phyloP scores from a whole-genome alignment of 2,329 filamentous ascomycete genomes.

The Reticulascus tulasneorum region DNA sequence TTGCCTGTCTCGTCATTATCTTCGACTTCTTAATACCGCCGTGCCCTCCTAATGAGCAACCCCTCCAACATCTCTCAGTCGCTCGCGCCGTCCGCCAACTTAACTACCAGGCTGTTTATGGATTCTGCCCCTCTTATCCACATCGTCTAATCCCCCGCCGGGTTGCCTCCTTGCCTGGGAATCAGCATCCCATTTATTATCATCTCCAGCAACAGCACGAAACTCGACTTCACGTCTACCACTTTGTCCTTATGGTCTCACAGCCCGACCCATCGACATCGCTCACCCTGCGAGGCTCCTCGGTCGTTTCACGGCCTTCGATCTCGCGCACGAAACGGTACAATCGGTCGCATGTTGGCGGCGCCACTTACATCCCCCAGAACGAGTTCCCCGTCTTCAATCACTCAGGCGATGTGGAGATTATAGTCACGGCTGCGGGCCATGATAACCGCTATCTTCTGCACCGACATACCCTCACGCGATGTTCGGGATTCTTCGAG shows the following conservation, averaged over 20 bases:
- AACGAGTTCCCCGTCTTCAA: slow-evolving; percentile 94
- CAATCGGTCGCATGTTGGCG: slow-evolving; percentile 76
- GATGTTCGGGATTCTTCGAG: slow-evolving; percentile 93
- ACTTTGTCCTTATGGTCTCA: slow-evolving; percentile 52
- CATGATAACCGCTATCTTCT: slow-evolving; percentile 82
- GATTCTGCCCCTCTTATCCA: neutral
- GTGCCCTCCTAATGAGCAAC: too few species aligned
- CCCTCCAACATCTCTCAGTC: neutral
- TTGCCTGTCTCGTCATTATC: too few species aligned
- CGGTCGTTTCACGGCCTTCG: slow-evolving; percentile 61
- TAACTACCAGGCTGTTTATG: too few species aligned
- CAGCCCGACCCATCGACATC: slow-evolving; percentile 53
- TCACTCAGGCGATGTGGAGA: slow-evolving; percentile 89
- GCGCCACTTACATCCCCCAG: slow-evolving; percentile 63
- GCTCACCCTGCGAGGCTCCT: slow-evolving; percentile 55
- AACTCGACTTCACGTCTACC: too few species aligned
- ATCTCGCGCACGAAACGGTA: slow-evolving; percentile 63
- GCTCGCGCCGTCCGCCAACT: too few species aligned
- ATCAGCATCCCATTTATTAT: neutral
- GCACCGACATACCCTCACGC: slow-evolving; percentile 79
- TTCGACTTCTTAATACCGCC: too few species aligned
- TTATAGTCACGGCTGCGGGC: slow-evolving; percentile 66
- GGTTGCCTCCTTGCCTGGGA: too few species aligned
- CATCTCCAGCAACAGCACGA: slow-evolving; percentile 10
- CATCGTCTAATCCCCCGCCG: neutral